Evolutionary conservation across 441 rosid genomes (phyloP).

Genomic region (Syzygium malaccense): DNA sequence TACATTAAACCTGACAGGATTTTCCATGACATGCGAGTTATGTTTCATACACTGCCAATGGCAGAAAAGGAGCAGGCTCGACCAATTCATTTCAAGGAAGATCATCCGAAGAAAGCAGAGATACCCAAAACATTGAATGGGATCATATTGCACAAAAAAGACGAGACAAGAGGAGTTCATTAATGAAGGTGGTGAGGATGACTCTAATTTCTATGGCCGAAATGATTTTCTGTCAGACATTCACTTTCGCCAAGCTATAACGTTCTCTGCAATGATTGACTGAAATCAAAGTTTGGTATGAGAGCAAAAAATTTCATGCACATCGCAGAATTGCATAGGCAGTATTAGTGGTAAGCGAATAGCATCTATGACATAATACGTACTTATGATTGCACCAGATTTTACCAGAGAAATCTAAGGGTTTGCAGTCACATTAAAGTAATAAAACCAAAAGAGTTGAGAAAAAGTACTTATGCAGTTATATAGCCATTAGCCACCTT

Average conservation of each 20-base stretch:
- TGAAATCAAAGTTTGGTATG: background rate
- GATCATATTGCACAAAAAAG: background rate
- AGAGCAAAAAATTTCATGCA: background rate
- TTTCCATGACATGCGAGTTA: background rate
- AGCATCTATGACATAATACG: background rate
- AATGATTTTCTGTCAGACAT: background rate
- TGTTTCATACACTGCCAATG: background rate
- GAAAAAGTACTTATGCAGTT: background rate
- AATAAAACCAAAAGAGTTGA: background rate
- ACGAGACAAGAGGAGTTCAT: background rate
- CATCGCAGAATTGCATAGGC: background rate
- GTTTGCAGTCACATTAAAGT: background rate
- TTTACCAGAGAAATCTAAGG: background rate
- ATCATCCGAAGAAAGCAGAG: background rate
- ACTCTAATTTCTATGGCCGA: background rate
- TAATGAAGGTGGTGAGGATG: background rate
- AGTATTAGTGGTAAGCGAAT: background rate
- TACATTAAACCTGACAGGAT: background rate
- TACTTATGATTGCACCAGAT: background rate
- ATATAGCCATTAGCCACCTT: slow-evolving; percentile 27
- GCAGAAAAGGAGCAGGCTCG: background rate
- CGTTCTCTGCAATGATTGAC: background rate
- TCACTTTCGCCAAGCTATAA: background rate
- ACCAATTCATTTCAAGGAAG: background rate
- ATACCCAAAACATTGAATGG: background rate